Base-by-base conservation (phyloP, 2,329 filamentous ascomycete genomes). In the Colletotrichum cereale region DNA sequence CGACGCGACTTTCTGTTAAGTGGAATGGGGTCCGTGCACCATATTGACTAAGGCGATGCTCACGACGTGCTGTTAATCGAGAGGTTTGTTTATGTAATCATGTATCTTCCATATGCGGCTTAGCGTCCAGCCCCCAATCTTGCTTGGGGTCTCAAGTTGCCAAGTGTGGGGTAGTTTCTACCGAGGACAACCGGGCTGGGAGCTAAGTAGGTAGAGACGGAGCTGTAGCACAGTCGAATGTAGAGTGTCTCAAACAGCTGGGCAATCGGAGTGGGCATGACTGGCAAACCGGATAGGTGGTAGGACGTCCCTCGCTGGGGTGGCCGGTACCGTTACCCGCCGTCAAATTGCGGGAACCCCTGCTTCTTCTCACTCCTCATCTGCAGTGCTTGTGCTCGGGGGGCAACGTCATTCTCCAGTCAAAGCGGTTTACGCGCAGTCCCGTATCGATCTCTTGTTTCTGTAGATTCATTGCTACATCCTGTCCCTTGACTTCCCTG, bases 1-100 rank as follows among this genome's bases (percentile, higher is more conserved):
- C 58, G 69, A 72, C 69, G 69, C 69, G 69, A 72, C 69, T 72
- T 61, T 72, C 68, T 67, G 42, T 72, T 64, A 72, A 72, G 69
- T 72, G 69, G 55, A 40, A 34, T 47, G 60, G 65, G 69, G 66
- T 2, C 65, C 26, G 18, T 52, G 14, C 48, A 26, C 29, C 21
- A 10, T 38, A 16, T 29, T 18, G 24, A 21, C n/a, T 62, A 50
- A 50, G 44, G n/a, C 44, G 12, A 48, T 24, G 14, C 21, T 4
- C 24, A 55, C 26, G n/a, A 34, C 8, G 52, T 55, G 34, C 11
- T 40, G 7, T 12, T 61, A n/a, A 3, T 2, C n/a, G 5, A 2
- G 16, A 26, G 3, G 6, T 8, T 2, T 36, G 16, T 14, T 63
- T 63, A 40, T 21, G 31, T 69, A 57, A 72, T 40, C 42, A 3